Base-by-base conservation (phyloP, 2,329 filamentous ascomycete species). In the Sclerotinia spermophila region DNA sequence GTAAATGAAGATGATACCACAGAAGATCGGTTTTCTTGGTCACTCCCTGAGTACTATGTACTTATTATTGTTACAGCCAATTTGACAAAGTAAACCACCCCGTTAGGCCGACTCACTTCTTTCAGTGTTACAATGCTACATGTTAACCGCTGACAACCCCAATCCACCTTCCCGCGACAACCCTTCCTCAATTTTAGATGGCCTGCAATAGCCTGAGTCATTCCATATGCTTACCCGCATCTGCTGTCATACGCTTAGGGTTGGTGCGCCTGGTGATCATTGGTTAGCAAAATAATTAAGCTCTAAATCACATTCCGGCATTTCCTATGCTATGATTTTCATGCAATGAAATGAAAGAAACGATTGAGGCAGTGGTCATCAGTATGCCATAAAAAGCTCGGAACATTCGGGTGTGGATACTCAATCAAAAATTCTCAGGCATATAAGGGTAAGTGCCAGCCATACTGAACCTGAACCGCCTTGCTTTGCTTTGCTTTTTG, bases 221-320 rank as follows among this genome's bases (percentile, higher is more conserved):
- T 69, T 69, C 35, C 58, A 33, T 64, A 53, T 64, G 58, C 58
- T 55, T 69, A 53, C 64, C 67, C 45, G 67, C 67, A 64, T 64
- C 35, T 69, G 44, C 45, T 61, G 67, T 69, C 67, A 62, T 64
- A 64, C 67, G 56, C 15, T 24, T 64, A 24, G 21, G 30, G 33
- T n/a, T 51, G 67, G 67, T 69, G 67, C 42, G 42, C 67, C 67
- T 53, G 67, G 44, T 64, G 58, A 69, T 69, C 67, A 69, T 69
- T 69, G 67, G 67, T n/a, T n/a, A 24, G 62, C 59, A 48, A 13
- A 68, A 40, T 8, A 53, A 53, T 53, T 53, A 53, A 66, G 62
- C 45, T 55, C 27, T 30, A 45, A 21, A 27, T 44, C 53, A 68
- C 30, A 64, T 42, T 69, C 67, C 67, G 67, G 67, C 45, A 69